Percentiles rank a stretch among this genome's conserved stretches.
Conservation (phyloP, 179 eudicot genomes). For the Vitellaria paradoxa region DNA sequence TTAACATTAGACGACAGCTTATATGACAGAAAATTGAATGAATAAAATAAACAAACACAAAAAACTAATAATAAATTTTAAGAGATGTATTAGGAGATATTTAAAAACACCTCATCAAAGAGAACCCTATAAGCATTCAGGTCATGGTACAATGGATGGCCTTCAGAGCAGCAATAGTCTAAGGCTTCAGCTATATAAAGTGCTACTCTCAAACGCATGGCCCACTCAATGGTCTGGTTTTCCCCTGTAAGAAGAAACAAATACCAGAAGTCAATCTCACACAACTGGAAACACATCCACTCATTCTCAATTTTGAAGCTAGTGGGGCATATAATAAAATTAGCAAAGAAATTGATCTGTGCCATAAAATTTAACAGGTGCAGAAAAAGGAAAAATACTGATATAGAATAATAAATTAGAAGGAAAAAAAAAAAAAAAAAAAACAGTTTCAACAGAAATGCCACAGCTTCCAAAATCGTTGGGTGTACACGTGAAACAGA, state of each 20-base stretch:
- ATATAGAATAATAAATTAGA: neutral
- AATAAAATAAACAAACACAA: neutral
- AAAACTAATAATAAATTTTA: neutral
- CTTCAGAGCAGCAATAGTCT: constrained; percentile 54
- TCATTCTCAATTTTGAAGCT: neutral
- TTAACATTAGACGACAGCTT: constrained; percentile 5
- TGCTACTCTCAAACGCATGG: constrained; percentile 62
- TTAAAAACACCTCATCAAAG: constrained; percentile 46
- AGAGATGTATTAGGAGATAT: neutral
- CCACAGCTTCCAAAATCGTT: neutral
- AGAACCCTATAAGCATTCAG: constrained; percentile 66
- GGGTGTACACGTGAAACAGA: neutral
- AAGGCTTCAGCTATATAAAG: constrained; percentile 57
- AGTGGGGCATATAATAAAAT: neutral
- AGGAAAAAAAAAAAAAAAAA: no score
- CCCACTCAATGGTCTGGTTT: constrained; percentile 64
- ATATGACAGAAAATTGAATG: neutral
- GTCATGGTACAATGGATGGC: constrained; percentile 57
- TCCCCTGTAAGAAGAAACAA: constrained; percentile 47
- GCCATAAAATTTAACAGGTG: neutral
- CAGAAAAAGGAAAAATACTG: neutral
- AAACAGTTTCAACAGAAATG: no score
- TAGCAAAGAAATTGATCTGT: neutral
- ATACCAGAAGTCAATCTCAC: neutral
- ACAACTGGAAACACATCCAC: neutral